A percentile compares a stretch with the other conserved stretches of the same genome.
phyloP scores from a whole-genome alignment of 2,329 filamentous ascomycete genomes.

The Penicillium hordei region DNA sequence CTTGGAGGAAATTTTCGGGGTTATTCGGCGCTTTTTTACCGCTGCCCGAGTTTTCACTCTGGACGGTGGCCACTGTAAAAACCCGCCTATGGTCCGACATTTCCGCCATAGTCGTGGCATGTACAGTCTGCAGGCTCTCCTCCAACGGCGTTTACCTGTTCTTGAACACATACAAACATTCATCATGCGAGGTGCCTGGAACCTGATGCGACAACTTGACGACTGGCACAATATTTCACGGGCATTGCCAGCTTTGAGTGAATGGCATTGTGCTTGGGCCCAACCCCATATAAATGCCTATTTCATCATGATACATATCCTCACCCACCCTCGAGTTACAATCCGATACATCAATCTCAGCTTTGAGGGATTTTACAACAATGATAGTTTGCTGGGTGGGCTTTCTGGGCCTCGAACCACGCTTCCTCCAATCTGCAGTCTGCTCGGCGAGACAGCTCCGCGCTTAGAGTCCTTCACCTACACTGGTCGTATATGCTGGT shows the following conservation, averaged over 20 bases:
- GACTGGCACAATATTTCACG: constrained; percentile 64
- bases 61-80: constrained; percentile 75
- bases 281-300: constrained; percentile 75
- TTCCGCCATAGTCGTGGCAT: constrained; percentile 38
- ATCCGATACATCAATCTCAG: constrained; percentile 66
- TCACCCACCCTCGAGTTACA: constrained; percentile 57
- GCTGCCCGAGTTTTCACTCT: constrained; percentile 66
- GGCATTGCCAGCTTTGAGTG: constrained; percentile 64
- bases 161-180: constrained; percentile 63
- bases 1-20: constrained; percentile 67
- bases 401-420: constrained; percentile 48
- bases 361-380: constrained; percentile 69
- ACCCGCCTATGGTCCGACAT: constrained; percentile 66
- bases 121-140: neutral
- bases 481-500: constrained; percentile 68
- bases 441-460: constrained; percentile 61
- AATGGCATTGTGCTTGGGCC: constrained; percentile 57
- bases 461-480: constrained; percentile 68
- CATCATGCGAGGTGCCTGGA: constrained; percentile 75
- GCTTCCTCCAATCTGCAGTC: constrained; percentile 64
- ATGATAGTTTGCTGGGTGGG: constrained; percentile 42
- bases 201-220: constrained; percentile 63
- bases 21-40: constrained; percentile 60
- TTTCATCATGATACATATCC: constrained; percentile 64
- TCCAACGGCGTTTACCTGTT: constrained; percentile 41